Evolutionary conservation across 345 rosid genomes (phyloP).

Genomic region (Clarkia xantiana): DNA sequence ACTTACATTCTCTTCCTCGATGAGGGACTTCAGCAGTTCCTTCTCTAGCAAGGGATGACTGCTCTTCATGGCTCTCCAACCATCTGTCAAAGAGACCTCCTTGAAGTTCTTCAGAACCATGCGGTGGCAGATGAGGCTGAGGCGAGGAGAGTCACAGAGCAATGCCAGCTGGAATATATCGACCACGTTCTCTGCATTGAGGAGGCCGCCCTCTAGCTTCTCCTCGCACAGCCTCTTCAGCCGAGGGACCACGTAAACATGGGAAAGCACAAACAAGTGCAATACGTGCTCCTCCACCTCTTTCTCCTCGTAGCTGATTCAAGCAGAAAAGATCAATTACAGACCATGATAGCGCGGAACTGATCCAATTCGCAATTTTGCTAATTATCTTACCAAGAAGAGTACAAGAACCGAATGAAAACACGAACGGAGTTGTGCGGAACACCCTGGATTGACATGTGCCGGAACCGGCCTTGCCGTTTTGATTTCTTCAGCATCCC

Average conservation of each 20-base stretch:
- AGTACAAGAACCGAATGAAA: conserved; percentile 68
- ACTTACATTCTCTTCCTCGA: conserved; percentile 42
- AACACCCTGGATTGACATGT: conserved; percentile 57
- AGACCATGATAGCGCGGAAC: too few relatives aligned
- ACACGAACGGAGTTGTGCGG: conserved; percentile 54
- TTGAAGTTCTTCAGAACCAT: conserved; percentile 44
- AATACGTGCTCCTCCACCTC: conserved; percentile 48
- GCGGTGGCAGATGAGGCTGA: conserved; percentile 51
- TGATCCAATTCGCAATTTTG: too few relatives aligned
- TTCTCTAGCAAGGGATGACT: conserved; percentile 76
- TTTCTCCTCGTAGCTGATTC: conserved; percentile 54
- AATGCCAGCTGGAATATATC: conserved; percentile 79
- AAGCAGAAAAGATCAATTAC: neutral
- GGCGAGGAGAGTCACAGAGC: conserved; percentile 69
- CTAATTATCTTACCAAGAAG: conserved; percentile 43
- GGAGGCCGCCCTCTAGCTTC: conserved; percentile 51
- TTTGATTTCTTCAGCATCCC: conserved; percentile 60
- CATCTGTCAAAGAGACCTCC: conserved; percentile 38
- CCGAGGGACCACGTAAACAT: conserved; percentile 48
- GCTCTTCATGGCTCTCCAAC: conserved; percentile 69
- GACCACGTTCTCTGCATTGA: conserved; percentile 50
- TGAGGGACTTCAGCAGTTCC: conserved; percentile 40
- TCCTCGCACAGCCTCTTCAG: conserved; percentile 51
- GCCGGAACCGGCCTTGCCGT: conserved; percentile 23
- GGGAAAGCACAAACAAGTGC: conserved; percentile 67